Evolutionary conservation across 768 basidiomycete species (phyloP), one percentile per base, ranked within the genome.

Genomic region (Kwoniella dendrophila): DNA sequence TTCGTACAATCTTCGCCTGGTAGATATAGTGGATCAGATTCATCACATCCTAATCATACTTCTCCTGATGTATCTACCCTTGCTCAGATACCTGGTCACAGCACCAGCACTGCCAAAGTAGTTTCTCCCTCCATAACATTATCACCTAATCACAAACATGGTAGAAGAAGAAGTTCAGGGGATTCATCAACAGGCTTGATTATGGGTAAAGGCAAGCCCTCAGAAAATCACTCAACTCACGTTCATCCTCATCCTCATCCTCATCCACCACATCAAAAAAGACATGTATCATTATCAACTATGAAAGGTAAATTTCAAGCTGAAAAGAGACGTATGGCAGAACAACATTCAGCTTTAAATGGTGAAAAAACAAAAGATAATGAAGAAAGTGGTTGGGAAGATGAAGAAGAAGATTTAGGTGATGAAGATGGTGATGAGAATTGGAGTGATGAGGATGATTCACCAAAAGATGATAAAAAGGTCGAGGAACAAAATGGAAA

Each of bases 301-400:
- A 78, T 78, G 77, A 52, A 69, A 34, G 77, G 77, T 2, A 64
- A 67, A 45, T 77, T 70, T 43, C 58, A 58, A 3, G 65, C 67
- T 3, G 74, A 77, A 62, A 78, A 78, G 54, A 65, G 74, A 10
- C 65, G 68, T 50, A 75, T 73, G 5, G 75, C 75, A 2, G 77
- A 69, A 14, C 67, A 51, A 22, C 49, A 51, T n/a, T 51, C 49
- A 14, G 49, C 67, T 18, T 57, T 78, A 29, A 68, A 68, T 24
- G 58, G 64, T 32, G 62, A 69, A 16, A 55, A 65, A 34, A 64
- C 65, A 20, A 66, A 70, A 62, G 68, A 56, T 29, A 68, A 75
- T 20, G 75, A 77, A 55, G 74, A 66, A 18, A 71, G 72, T 53
- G 74, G 69, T 8, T 75, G 71, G 69, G 74, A 75, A 49, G 74